Percentiles rank a stretch among this genome's conserved stretches.
Conservation (phyloP, 257 asterid species). For the Salvia miltiorrhiza region DNA sequence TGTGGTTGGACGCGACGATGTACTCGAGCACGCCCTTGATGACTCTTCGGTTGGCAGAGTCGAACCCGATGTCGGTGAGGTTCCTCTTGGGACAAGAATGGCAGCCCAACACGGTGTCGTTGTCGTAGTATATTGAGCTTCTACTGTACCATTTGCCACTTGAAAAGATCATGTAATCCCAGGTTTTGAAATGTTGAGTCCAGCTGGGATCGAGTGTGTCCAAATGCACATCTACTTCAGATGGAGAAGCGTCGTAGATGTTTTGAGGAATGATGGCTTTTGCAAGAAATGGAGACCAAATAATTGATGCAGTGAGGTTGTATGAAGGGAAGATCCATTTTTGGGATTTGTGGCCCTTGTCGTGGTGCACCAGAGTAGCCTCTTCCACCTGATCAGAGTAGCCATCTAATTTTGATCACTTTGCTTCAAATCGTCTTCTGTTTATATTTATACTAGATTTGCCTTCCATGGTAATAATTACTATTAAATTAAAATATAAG, state of each 20-base stretch:
- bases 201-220: constrained; percentile 66
- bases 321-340: constrained; percentile 64
- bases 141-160: constrained; percentile 70
- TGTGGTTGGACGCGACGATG: constrained; percentile 46
- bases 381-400: constrained; percentile 52
- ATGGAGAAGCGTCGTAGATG: constrained; percentile 49
- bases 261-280: constrained; percentile 60
- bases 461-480: no score
- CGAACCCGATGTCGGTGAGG: constrained; percentile 55
- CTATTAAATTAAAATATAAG: no score
- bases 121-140: constrained; percentile 57
- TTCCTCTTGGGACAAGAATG: constrained; percentile 65
- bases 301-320: constrained; percentile 56
- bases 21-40: constrained; percentile 41
- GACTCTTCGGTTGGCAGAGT: constrained; percentile 56
- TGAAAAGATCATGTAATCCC: constrained; percentile 57
- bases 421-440: neutral
- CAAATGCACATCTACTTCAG: constrained; percentile 64
- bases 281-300: constrained; percentile 89
- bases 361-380: constrained; percentile 64
- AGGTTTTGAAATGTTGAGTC: constrained; percentile 44
- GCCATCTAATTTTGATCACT: neutral
- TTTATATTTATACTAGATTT: neutral
- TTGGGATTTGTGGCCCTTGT: constrained; percentile 41
- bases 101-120: constrained; percentile 48